These are phyloP conservation scores for Penicillium sp. DNA, from an alignment of 2,329 filamentous ascomycete genomes.

Conservation along the genomic window DNA sequence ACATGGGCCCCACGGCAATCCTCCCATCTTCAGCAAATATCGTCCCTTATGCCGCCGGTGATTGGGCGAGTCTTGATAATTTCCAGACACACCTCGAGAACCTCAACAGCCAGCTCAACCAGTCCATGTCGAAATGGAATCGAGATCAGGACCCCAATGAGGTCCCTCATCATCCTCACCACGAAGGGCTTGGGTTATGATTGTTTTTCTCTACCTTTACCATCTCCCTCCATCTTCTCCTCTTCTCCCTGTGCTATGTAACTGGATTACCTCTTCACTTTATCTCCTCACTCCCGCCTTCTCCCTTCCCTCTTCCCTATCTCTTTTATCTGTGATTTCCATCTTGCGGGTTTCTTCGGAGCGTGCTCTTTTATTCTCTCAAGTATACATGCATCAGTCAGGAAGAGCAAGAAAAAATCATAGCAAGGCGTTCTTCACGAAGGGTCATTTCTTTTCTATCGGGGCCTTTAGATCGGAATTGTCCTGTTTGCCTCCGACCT, in stretches of 20 bases:
- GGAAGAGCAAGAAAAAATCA: conserved; percentile 16
- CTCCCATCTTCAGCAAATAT: neutral
- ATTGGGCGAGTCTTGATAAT: conserved; percentile 27
- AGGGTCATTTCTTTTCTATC: conserved; percentile 2
- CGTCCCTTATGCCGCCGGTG: conserved; percentile 12
- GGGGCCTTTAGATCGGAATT: conserved; percentile 8
- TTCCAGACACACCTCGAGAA: conserved; percentile 25
- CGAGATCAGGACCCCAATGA: conserved; percentile 28
- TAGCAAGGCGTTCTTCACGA: conserved; percentile 25
- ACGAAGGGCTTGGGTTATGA: conserved; percentile 29
- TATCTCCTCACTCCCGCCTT: neutral
- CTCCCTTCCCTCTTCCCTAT: neutral
- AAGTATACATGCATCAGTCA: conserved; percentile 6
- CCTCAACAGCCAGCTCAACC: conserved; percentile 21
- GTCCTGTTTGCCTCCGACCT: neutral
- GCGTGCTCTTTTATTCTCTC: conserved; percentile 3
- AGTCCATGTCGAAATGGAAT: conserved; percentile 29
- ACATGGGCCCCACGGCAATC: neutral
- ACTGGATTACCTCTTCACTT: conserved; percentile 1
- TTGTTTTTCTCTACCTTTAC: neutral
- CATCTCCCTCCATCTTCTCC: neutral
- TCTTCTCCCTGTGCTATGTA: conserved; percentile 3
- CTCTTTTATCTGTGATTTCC: neutral
- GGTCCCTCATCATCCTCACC: conserved; percentile 24
- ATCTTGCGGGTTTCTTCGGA: conserved; percentile 1